phyloP scores from a whole-genome alignment of 2,329 filamentous ascomycete genomes.

The Coniochaeta sp. region DNA sequence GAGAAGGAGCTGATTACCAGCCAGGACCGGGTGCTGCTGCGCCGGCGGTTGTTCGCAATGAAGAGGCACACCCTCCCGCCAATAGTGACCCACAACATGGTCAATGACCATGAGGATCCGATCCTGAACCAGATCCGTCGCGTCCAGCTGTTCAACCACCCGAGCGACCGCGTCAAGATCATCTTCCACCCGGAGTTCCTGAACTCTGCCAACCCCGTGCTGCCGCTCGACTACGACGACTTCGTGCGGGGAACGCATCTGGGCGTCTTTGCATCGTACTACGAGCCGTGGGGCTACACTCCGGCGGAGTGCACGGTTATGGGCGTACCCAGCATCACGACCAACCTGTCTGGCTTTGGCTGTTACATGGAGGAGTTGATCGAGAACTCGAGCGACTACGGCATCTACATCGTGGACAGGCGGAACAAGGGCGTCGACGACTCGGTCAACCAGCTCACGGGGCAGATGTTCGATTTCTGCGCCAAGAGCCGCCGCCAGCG shows the following conservation, averaged over 20 bases:
- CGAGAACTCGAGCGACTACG: slow-evolving; percentile 95
- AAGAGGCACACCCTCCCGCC: slow-evolving; percentile 85
- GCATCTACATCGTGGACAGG: slow-evolving; percentile 97
- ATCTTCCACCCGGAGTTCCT: slow-evolving; percentile 98
- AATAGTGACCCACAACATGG: slow-evolving; percentile 98
- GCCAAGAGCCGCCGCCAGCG: slow-evolving; percentile 90
- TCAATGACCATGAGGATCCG: slow-evolving; percentile 87
- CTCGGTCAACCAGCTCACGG: slow-evolving; percentile 88
- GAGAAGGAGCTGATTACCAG: slow-evolving; percentile 93
- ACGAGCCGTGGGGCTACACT: slow-evolving; percentile 98
- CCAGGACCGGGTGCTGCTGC: slow-evolving; percentile 86
- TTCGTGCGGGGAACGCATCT: slow-evolving; percentile 96
- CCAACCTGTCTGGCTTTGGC: slow-evolving; percentile 93
- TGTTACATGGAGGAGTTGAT: slow-evolving; percentile 99
- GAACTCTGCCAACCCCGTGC: slow-evolving; percentile 88
- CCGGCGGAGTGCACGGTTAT: slow-evolving; percentile 98
- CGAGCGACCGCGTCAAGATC: slow-evolving; percentile 90
- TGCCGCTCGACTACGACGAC: slow-evolving; percentile 95
- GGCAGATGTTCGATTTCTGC: slow-evolving; percentile 90
- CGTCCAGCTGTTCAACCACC: slow-evolving; percentile 95
- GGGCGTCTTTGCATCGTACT: slow-evolving; percentile 95
- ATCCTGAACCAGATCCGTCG: slow-evolving; percentile 93
- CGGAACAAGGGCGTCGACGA: slow-evolving; percentile 94
- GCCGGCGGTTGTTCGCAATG: slow-evolving; percentile 91
- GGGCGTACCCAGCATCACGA: slow-evolving; percentile 97